phyloP scores from a whole-genome alignment of 176 grass and related monocot species.

The Carex parvula region DNA sequence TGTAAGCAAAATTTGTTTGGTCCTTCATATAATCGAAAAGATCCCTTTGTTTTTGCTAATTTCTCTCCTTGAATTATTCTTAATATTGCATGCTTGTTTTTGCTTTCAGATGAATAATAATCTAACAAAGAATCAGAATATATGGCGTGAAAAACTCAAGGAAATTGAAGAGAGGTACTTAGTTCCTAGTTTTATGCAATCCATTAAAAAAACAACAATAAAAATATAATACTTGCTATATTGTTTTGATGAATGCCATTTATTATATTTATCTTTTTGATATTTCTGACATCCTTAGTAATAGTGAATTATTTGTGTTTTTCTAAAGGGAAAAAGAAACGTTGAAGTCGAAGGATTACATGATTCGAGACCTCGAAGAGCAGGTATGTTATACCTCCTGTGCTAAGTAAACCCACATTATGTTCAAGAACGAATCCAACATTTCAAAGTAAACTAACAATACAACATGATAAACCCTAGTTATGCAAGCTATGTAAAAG shows the following conservation, averaged over 20 bases:
- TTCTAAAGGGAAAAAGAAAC: conserved; percentile 24
- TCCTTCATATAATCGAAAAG: conserved; percentile 6
- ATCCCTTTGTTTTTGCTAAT: neutral
- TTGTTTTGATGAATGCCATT: neutral
- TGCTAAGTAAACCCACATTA: neutral
- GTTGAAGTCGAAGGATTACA: conserved; percentile 57
- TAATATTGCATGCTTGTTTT: conserved; percentile 17
- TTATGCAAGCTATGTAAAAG: neutral
- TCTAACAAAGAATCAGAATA: conserved; percentile 66
- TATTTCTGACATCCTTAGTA: neutral
- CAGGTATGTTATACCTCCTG: conserved; percentile 42
- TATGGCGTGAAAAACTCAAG: conserved; percentile 65
- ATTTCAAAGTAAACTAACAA: neutral
- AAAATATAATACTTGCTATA: neutral
- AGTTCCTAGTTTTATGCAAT: neutral
- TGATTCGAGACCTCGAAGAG: conserved; percentile 75
- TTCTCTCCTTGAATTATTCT: conserved; percentile 14
- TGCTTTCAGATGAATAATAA: conserved; percentile 60
- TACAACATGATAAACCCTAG: neutral
- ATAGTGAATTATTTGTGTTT: conserved; percentile 1
- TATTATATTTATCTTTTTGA: neutral
- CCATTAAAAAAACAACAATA: neutral
- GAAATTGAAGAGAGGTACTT: conserved; percentile 80
- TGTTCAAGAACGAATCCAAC: too few relatives aligned
- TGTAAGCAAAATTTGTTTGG: conserved; percentile 40